phyloP scores from a whole-genome alignment of 805 yeast species.

The Candida awuae region DNA sequence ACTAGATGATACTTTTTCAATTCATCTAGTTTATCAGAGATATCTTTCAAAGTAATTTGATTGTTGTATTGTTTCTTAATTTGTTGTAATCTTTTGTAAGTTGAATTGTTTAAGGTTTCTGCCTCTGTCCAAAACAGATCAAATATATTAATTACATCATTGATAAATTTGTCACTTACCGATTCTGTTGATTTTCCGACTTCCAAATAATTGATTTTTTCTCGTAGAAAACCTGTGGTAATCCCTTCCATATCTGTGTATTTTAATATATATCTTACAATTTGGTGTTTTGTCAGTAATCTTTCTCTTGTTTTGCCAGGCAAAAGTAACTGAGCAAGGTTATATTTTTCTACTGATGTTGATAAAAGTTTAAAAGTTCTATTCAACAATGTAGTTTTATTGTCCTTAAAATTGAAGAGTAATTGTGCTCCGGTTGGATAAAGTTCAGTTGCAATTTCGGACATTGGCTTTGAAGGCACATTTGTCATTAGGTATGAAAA shows the following conservation, averaged over 20 bases:
- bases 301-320: constrained; percentile 4
- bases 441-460: neutral
- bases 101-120: neutral
- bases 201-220: constrained; percentile 1
- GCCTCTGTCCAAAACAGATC: constrained; percentile 7
- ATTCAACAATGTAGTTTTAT: neutral
- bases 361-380: neutral
- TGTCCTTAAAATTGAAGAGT: neutral
- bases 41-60: constrained; percentile 3
- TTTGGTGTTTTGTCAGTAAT: constrained; percentile 6
- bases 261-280: neutral
- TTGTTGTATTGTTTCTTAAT: neutral
- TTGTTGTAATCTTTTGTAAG: neutral
- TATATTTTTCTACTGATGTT: constrained; percentile 5
- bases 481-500: neutral
- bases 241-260: constrained; percentile 3
- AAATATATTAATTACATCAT: neutral
- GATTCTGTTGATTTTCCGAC: constrained; percentile 6
- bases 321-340: constrained; percentile 1
- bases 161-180: neutral
- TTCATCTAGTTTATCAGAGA: constrained; percentile 1
- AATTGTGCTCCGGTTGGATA: neutral
- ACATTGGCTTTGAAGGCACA: neutral
- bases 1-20: neutral
- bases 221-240: constrained; percentile 2